Conservation (phyloP, 176 grass and related monocot genomes). For the Phyllostachys edulis region DNA sequence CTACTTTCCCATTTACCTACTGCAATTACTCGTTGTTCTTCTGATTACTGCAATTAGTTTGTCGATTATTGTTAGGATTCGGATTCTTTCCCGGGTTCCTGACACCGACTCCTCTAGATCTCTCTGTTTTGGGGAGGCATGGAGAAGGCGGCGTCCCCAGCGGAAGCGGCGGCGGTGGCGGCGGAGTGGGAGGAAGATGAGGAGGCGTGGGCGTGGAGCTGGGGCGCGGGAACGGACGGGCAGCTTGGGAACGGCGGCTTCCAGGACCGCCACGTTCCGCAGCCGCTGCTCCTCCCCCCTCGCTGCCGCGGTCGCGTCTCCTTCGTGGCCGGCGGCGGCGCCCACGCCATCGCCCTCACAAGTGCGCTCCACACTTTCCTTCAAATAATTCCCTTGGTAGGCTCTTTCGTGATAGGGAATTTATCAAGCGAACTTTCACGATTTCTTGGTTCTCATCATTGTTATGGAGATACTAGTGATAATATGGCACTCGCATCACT, state of each 20-base stretch:
- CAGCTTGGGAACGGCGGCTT: slow-evolving; percentile 70
- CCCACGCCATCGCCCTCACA: slow-evolving; percentile 71
- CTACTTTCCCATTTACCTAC: too few relatives aligned
- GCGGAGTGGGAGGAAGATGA: slow-evolving; percentile 23
- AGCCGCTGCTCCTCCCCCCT: slow-evolving; percentile 47
- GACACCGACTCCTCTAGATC: background rate
- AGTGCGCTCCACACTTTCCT: slow-evolving; percentile 25
- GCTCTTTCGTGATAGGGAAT: background rate
- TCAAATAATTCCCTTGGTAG: background rate
- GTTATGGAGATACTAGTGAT: background rate
- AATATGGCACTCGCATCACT: background rate
- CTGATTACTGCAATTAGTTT: too few relatives aligned
- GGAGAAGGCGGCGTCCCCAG: background rate
- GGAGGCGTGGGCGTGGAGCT: slow-evolving; percentile 59
- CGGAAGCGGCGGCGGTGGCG: background rate
- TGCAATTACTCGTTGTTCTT: too few relatives aligned
- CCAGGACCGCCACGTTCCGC: slow-evolving; percentile 57
- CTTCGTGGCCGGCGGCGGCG: slow-evolving; percentile 74
- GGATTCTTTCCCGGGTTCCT: too few relatives aligned
- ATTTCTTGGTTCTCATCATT: background rate
- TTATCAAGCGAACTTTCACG: background rate
- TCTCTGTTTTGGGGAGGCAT: background rate
- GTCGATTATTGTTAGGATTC: too few relatives aligned
- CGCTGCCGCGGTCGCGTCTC: slow-evolving; percentile 51
- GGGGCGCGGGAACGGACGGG: slow-evolving; percentile 87